Evolutionary conservation across 2,329 filamentous ascomycete genomes (phyloP).

Genomic region (Stemphylium vesicarium): DNA sequence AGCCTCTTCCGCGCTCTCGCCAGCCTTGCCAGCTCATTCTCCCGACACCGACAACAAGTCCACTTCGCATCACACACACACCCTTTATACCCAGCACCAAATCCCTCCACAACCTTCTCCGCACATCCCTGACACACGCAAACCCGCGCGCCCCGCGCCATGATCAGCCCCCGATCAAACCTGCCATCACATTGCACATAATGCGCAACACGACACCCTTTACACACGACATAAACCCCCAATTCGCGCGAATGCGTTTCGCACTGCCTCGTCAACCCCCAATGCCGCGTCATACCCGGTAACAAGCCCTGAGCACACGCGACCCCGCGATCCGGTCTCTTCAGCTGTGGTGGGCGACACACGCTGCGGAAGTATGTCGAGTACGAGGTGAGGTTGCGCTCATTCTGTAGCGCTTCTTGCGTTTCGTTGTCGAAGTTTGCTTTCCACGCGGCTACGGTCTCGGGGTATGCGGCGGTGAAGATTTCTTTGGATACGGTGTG

Average conservation of each 20-base stretch:
- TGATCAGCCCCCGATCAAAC: conserved; percentile 9
- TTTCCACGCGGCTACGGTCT: conserved; percentile 3
- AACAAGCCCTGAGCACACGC: conserved; percentile 9
- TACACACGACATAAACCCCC: background rate
- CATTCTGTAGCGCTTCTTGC: background rate
- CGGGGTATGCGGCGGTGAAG: background rate
- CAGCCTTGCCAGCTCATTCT: no score
- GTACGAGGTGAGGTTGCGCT: background rate
- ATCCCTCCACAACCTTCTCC: background rate
- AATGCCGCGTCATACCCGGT: conserved; percentile 9
- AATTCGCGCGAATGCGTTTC: background rate
- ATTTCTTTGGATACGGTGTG: background rate
- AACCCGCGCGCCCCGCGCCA: conserved; percentile 9
- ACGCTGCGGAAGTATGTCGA: no score
- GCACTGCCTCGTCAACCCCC: conserved; percentile 8
- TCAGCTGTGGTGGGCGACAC: background rate
- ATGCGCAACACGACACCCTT: conserved; percentile 9
- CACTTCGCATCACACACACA: conserved; percentile 11
- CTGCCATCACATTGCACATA: background rate
- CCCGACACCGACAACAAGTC: conserved; percentile 10
- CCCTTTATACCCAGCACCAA: background rate
- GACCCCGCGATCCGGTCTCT: background rate
- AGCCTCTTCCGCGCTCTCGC: no score
- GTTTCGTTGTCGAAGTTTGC: background rate
- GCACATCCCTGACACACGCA: conserved; percentile 8